Percentiles rank a stretch among this genome's conserved stretches.
phyloP scores from a whole-genome alignment of 495 filamentous ascomycete genomes.

The Podospora didyma region DNA sequence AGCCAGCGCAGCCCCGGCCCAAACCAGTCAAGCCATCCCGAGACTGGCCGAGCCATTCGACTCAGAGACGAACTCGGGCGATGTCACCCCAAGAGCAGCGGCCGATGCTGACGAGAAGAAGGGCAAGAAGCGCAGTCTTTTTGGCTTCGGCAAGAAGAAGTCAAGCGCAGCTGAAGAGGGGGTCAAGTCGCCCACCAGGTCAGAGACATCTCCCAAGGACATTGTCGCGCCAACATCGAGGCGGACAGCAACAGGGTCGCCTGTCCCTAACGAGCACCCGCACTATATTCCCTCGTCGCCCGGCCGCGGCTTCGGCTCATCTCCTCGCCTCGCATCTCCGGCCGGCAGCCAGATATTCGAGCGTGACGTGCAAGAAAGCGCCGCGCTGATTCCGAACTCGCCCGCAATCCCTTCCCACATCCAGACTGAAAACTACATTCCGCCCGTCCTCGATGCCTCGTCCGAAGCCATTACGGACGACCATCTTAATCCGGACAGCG shows the following conservation, averaged over 20 bases:
- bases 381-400: slow-evolving; percentile 57
- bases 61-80: slow-evolving; percentile 24
- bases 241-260: slow-evolving; percentile 34
- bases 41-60: slow-evolving; percentile 27
- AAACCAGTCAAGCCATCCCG: slow-evolving; percentile 18
- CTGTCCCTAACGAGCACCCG: slow-evolving; percentile 38
- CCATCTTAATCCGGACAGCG: slow-evolving; percentile 69
- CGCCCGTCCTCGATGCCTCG: slow-evolving; percentile 81
- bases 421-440: slow-evolving; percentile 87
- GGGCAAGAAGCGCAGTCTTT: slow-evolving; percentile 49
- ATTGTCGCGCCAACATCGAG: slow-evolving; percentile 20
- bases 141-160: slow-evolving; percentile 67
- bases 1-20: slow-evolving; percentile 17
- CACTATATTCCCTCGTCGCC: slow-evolving; percentile 48
- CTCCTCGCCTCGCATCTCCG: slow-evolving; percentile 60
- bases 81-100: slow-evolving; percentile 33
- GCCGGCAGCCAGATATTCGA: slow-evolving; percentile 87
- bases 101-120: slow-evolving; percentile 37
- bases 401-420: slow-evolving; percentile 84
- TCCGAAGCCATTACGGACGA: slow-evolving; percentile 84
- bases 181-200: slow-evolving; percentile 29
- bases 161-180: slow-evolving; percentile 30
- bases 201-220: slow-evolving; percentile 14
- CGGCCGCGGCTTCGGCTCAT: slow-evolving; percentile 51
- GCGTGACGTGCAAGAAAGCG: slow-evolving; percentile 82